Evolutionary conservation across 108 stramenopile species (phyloP).

Genomic region (Aurantiochytrium sp.): DNA sequence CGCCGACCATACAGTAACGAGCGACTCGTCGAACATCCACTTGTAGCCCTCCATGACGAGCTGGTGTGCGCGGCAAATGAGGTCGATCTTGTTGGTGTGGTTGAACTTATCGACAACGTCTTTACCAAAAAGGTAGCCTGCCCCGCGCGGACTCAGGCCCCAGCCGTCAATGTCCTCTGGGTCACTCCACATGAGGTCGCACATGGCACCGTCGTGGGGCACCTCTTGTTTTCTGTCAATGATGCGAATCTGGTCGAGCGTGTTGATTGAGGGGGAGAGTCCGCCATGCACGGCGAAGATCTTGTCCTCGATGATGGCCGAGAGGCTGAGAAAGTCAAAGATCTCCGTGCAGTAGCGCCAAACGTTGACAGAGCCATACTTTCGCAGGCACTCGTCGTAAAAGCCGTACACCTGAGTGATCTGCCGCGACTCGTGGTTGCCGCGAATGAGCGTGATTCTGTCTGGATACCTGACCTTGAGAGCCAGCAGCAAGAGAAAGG

Average conservation of each 20-base stretch:
- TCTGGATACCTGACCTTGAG: slow-evolving; percentile 96
- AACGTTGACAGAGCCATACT: slow-evolving; percentile 93
- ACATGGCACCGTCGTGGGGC: slow-evolving; percentile 98
- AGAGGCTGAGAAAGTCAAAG: slow-evolving; percentile 85
- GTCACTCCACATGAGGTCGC: slow-evolving; percentile 97
- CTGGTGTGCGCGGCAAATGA: slow-evolving; percentile 95
- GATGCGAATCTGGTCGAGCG: slow-evolving; percentile 92
- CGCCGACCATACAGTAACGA: slow-evolving; percentile 97
- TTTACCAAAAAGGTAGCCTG: slow-evolving; percentile 93
- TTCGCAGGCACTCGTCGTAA: slow-evolving; percentile 95
- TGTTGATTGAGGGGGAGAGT: slow-evolving; percentile 81
- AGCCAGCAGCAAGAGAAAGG: slow-evolving; percentile 84
- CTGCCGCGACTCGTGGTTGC: slow-evolving; percentile 92
- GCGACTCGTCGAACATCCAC: slow-evolving; percentile 80
- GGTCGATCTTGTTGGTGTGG: slow-evolving; percentile 73
- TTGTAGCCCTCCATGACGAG: slow-evolving; percentile 96
- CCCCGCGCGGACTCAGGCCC: slow-evolving; percentile 92
- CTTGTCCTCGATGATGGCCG: slow-evolving; percentile 90
- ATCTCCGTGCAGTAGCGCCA: slow-evolving; percentile 98
- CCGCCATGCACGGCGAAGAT: slow-evolving; percentile 96
- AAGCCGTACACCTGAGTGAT: slow-evolving; percentile 98
- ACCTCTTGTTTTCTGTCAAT: slow-evolving; percentile 98
- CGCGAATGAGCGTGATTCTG: slow-evolving; percentile 92
- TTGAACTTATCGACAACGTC: slow-evolving; percentile 95
- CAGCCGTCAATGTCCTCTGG: slow-evolving; percentile 94